These are phyloP conservation scores for Suillus alpinus DNA, from an alignment of 768 basidiomycete species.

Conservation along the genomic window DNA sequence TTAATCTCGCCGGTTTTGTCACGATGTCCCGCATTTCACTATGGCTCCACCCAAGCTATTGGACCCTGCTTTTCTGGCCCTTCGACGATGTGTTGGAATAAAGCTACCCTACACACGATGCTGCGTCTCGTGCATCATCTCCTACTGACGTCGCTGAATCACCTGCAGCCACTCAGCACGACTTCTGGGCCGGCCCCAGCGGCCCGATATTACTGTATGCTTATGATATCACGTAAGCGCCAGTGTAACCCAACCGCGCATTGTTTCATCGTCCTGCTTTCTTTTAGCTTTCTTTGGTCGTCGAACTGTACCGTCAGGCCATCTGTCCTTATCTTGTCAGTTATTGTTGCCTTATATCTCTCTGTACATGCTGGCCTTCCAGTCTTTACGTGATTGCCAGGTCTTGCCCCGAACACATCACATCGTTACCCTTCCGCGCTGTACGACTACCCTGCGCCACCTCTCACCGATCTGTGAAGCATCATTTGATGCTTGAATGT, in stretches of 20 bases:
- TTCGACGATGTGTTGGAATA: constrained; percentile 21
- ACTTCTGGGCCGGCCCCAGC: constrained; percentile 11
- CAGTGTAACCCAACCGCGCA: not conserved
- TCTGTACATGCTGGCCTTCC: constrained; percentile 18
- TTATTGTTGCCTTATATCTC: constrained; percentile 13
- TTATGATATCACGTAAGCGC: constrained; percentile 62
- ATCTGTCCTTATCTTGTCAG: constrained; percentile 21
- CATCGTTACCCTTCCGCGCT: constrained; percentile 2
- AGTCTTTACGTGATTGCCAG: constrained; percentile 20
- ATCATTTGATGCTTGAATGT: constrained; percentile 12
- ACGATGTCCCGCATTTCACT: constrained; percentile 17
- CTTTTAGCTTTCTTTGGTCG: constrained; percentile 2
- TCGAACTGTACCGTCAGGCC: constrained; percentile 17
- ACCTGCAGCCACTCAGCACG: constrained; percentile 10
- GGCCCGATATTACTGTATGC: constrained; percentile 39
- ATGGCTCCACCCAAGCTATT: constrained; percentile 19
- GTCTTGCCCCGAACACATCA: constrained; percentile 29
- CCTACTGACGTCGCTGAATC: constrained; percentile 21
- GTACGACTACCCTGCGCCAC: constrained; percentile 9
- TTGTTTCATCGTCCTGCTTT: constrained; percentile 12
- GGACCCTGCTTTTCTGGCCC: constrained; percentile 22
- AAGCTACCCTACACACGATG: not conserved
- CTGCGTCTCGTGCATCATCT: constrained; percentile 29
- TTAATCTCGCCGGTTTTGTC: constrained; percentile 59
- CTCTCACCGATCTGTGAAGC: constrained; percentile 14